Percentiles rank a stretch among this genome's conserved stretches.
phyloP scores from a whole-genome alignment of 2,329 filamentous ascomycete genomes.

The Phyllachora maydis region DNA sequence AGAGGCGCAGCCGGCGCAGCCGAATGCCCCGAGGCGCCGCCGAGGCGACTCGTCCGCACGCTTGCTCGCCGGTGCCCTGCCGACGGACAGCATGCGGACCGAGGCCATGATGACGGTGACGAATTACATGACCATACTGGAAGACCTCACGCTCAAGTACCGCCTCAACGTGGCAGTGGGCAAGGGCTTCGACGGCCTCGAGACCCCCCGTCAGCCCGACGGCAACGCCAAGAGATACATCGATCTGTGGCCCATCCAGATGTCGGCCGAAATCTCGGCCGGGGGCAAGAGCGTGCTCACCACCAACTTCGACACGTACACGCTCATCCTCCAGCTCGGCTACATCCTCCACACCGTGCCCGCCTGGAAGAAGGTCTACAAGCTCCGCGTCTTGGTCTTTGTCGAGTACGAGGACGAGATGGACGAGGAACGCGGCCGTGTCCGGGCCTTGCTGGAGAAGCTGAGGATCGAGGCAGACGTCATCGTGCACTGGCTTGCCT shows the following conservation, averaged over 20 bases:
- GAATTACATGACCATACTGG: constrained; percentile 64
- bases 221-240: constrained; percentile 54
- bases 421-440: constrained; percentile 52
- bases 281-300: constrained; percentile 51
- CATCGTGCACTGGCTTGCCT: constrained; percentile 63
- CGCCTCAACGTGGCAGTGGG: constrained; percentile 73
- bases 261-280: constrained; percentile 64
- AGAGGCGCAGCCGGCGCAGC: constrained; percentile 4
- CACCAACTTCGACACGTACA: constrained; percentile 79
- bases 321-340: constrained; percentile 69
- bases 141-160: constrained; percentile 58
- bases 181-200: constrained; percentile 58
- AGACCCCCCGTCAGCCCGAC: constrained; percentile 42
- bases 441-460: constrained; percentile 58
- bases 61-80: constrained; percentile 35
- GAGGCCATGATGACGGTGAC: constrained; percentile 49
- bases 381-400: constrained; percentile 62
- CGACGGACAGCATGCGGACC: constrained; percentile 47
- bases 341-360: constrained; percentile 69
- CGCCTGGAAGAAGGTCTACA: constrained; percentile 56
- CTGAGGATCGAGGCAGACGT: constrained; percentile 64
- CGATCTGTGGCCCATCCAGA: constrained; percentile 83
- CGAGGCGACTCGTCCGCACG: constrained; percentile 33
- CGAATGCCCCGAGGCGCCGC: constrained; percentile 13
- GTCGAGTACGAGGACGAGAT: constrained; percentile 79